A percentile compares a stretch with the other conserved stretches of the same genome.
Conservation (phyloP, 2,329 filamentous ascomycete species). For the Microdochium trichocladiopsis region DNA sequence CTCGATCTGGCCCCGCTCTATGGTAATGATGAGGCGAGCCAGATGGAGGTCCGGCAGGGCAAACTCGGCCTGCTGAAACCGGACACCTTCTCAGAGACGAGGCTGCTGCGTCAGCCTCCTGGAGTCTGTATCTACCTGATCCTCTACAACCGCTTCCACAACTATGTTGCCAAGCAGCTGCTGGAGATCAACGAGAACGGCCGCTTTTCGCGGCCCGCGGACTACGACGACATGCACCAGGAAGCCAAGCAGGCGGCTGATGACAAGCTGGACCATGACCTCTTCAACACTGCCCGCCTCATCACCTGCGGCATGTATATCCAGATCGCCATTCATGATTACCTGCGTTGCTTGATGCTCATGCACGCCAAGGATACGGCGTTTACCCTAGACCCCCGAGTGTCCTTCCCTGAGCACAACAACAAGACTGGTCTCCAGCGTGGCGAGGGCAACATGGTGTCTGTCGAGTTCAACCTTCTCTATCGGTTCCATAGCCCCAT, state of each 20-base stretch:
- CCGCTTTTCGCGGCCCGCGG: conserved; percentile 43
- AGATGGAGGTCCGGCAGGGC: conserved; percentile 55
- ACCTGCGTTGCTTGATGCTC: conserved; percentile 54
- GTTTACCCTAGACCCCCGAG: conserved; percentile 58
- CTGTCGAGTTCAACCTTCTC: conserved; percentile 61
- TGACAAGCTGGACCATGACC: conserved; percentile 38
- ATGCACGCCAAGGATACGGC: conserved; percentile 49
- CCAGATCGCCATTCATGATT: conserved; percentile 51
- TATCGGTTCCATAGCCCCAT: conserved; percentile 61
- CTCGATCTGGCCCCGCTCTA: conserved; percentile 69
- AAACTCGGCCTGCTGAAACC: conserved; percentile 63
- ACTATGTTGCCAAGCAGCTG: conserved; percentile 57
- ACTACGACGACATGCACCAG: conserved; percentile 11
- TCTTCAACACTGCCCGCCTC: conserved; percentile 49
- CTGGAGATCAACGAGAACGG: conserved; percentile 60
- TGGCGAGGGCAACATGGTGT: conserved; percentile 60
- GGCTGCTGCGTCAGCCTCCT: conserved; percentile 59
- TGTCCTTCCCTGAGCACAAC: conserved; percentile 26
- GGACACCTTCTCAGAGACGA: conserved; percentile 61
- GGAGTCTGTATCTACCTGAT: conserved; percentile 63
- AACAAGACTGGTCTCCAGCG: conserved; percentile 38
- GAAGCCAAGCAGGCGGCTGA: conserved; percentile 22
- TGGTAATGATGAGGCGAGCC: conserved; percentile 57
- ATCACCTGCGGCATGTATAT: conserved; percentile 47
- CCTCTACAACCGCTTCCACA: conserved; percentile 65